These are phyloP conservation scores for Ramaria sp. DNA, from an alignment of 768 basidiomycete genomes.

Conservation along the genomic window DNA sequence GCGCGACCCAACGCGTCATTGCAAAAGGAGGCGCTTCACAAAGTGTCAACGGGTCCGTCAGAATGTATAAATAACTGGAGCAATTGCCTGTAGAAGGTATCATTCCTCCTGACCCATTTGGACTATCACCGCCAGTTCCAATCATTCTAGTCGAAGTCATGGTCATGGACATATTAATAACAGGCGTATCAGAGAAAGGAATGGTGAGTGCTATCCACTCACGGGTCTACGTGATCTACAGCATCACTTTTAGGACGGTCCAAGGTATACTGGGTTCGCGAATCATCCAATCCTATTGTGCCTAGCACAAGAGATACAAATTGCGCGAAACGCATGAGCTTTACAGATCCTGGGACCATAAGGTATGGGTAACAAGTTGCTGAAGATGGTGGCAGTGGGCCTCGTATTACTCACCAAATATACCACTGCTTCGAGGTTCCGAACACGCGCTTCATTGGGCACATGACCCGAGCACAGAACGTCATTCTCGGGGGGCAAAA, in stretches of 20 bases:
- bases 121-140: constrained; percentile 62
- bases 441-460: too few species aligned
- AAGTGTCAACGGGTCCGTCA: neutral
- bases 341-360: neutral
- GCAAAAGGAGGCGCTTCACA: constrained; percentile 75
- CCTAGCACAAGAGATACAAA: neutral
- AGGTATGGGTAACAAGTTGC: neutral
- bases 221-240: constrained; percentile 40
- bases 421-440: too few species aligned
- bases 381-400: too few species aligned
- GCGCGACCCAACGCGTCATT: constrained; percentile 81
- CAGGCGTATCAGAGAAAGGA: neutral
- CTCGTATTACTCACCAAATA: too few species aligned
- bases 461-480: too few species aligned
- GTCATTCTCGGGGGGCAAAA: too few species aligned
- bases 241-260: constrained; percentile 21
- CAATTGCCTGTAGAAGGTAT: constrained; percentile 4
- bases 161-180: too few species aligned
- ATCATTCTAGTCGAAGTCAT: constrained; percentile 32
- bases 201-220: constrained; percentile 11
- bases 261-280: neutral
- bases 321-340: constrained; percentile 7
- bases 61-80: neutral
- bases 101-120: constrained; percentile 55
- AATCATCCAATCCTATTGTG: neutral